phyloP scores from a whole-genome alignment of 441 rosid genomes.

The Mallotus repandus region DNA sequence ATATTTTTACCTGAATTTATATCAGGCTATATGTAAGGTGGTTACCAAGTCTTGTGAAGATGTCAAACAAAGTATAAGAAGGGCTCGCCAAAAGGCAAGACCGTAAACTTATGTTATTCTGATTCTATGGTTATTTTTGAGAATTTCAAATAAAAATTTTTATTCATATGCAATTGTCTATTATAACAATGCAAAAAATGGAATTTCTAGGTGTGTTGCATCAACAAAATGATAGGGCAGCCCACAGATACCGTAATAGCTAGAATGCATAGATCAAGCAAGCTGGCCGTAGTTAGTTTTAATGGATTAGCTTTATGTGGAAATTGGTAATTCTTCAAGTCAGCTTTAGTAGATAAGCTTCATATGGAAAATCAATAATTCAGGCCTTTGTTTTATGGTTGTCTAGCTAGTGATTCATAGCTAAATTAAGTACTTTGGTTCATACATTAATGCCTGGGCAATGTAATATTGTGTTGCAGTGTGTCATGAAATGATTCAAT shows the following conservation, averaged over 20 bases:
- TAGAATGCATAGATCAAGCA: neutral
- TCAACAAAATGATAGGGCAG: neutral
- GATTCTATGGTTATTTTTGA: neutral
- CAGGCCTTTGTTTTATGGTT: neutral
- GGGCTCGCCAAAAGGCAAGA: constrained; percentile 83
- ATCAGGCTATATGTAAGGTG: constrained; percentile 85
- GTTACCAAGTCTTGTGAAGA: constrained; percentile 85
- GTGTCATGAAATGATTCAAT: neutral
- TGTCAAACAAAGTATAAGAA: constrained; percentile 87
- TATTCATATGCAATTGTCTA: neutral
- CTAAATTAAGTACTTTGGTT: neutral
- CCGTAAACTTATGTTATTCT: neutral
- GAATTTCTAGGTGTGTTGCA: neutral
- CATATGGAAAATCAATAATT: too few relatives aligned
- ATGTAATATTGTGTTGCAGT: neutral
- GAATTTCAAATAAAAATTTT: neutral
- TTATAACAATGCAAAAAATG: neutral
- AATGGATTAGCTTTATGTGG: neutral
- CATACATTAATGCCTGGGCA: neutral
- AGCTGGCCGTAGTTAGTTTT: neutral
- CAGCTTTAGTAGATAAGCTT: too few relatives aligned
- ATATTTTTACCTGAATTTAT: constrained; percentile 15
- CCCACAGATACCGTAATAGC: neutral
- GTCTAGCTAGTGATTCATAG: neutral
- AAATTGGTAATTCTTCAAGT: too few relatives aligned